Conservation (phyloP, 257 asterid genomes). For the Gentiana straminea region DNA sequence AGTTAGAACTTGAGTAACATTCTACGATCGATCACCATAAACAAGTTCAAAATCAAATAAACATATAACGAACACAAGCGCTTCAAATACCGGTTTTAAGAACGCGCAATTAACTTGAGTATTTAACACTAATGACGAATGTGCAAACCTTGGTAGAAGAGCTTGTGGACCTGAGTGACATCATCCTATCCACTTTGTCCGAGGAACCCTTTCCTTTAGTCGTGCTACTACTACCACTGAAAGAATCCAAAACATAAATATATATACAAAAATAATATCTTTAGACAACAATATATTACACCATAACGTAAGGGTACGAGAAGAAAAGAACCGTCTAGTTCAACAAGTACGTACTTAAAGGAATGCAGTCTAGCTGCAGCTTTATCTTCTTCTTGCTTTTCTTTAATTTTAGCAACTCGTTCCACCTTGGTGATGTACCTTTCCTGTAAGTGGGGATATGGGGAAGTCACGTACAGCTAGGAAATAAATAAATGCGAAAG, state of each 20-base stretch:
- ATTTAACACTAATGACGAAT: neutral
- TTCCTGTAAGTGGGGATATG: constrained; percentile 30
- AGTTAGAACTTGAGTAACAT: too few species aligned
- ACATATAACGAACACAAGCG: too few species aligned
- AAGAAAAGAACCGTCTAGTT: neutral
- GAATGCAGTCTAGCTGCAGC: constrained; percentile 64
- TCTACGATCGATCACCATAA: too few species aligned
- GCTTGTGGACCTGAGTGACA: constrained; percentile 49
- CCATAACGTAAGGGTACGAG: neutral
- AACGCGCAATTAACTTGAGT: too few species aligned
- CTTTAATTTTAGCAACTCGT: constrained; percentile 68
- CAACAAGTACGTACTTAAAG: constrained; percentile 45
- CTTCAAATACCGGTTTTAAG: too few species aligned
- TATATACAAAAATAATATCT: neutral
- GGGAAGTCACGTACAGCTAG: neutral
- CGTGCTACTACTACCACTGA: constrained; percentile 44
- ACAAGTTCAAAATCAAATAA: too few species aligned
- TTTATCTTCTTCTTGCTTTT: constrained; percentile 72
- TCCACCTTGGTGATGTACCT: constrained; percentile 66
- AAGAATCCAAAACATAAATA: constrained; percentile 9
- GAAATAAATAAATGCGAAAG: too few species aligned
- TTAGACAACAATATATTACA: neutral
- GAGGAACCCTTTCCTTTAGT: constrained; percentile 16
- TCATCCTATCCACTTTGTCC: constrained; percentile 30
- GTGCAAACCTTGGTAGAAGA: constrained; percentile 48